Evolutionary conservation across 306 rosid genomes (phyloP).

Genomic region (Lathyrus oleraceus): DNA sequence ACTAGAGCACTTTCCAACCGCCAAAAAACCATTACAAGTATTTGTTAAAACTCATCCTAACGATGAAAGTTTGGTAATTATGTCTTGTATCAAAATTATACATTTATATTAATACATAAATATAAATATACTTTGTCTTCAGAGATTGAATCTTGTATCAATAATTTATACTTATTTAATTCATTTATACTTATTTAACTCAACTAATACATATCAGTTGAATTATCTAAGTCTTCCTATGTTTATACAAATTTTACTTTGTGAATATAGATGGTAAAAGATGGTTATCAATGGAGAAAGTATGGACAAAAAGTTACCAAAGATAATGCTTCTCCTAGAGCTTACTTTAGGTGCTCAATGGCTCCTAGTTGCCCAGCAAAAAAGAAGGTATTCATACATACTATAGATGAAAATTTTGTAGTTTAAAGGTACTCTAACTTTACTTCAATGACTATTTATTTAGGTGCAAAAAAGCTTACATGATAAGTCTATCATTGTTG

Average conservation of each 20-base stretch:
- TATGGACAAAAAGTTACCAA: slow-evolving; percentile 86
- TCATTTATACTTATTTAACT: too few relatives aligned
- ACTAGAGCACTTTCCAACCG: slow-evolving; percentile 37
- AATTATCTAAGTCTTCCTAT: too few relatives aligned
- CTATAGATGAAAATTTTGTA: background rate
- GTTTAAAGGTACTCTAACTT: slow-evolving; percentile 11
- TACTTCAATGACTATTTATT: background rate
- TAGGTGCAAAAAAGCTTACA: slow-evolving; percentile 70
- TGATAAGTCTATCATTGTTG: slow-evolving; percentile 57
- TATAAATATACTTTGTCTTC: too few relatives aligned
- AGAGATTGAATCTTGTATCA: too few relatives aligned
- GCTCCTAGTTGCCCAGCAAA: slow-evolving; percentile 74
- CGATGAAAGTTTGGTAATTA: slow-evolving; percentile 51
- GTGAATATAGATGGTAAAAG: slow-evolving; percentile 44
- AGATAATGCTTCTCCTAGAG: slow-evolving; percentile 74
- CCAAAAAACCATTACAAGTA: slow-evolving; percentile 43
- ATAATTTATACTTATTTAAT: too few relatives aligned
- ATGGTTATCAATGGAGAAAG: slow-evolving; percentile 80
- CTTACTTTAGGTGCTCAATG: slow-evolving; percentile 74
- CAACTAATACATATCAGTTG: too few relatives aligned
- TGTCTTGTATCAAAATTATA: too few relatives aligned
- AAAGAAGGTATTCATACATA: slow-evolving; percentile 56
- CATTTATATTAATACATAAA: too few relatives aligned
- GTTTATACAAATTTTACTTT: slow-evolving; percentile 3
- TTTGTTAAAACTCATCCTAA: slow-evolving; percentile 53